Percentiles rank a stretch among this genome's conserved stretches.
Conservation (phyloP, 2,329 filamentous ascomycete genomes). For the Xylaria sp. region DNA sequence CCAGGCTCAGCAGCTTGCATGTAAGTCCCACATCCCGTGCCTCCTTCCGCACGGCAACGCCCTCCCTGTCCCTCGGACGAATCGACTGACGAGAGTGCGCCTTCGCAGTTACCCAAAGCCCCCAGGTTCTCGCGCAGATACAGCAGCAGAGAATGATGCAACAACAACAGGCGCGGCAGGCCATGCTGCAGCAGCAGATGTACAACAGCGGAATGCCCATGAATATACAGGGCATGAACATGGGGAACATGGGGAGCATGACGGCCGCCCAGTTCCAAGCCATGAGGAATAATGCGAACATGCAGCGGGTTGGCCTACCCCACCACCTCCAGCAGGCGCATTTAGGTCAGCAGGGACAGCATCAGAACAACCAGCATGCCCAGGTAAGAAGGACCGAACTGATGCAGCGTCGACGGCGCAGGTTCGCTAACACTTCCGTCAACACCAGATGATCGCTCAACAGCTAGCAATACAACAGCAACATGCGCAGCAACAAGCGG, state of each 20-base stretch:
- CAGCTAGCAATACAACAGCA: slow-evolving; percentile 42
- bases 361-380: slow-evolving; percentile 33
- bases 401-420: background rate
- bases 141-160: slow-evolving; percentile 32
- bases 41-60: background rate
- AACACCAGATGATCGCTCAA: slow-evolving; percentile 27
- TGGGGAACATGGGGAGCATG: slow-evolving; percentile 33
- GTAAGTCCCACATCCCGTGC: slow-evolving; percentile 28
- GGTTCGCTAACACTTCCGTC: background rate
- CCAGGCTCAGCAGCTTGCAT: slow-evolving; percentile 38
- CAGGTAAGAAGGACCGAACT: slow-evolving; percentile 27
- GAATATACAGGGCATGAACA: slow-evolving; percentile 40
- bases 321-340: slow-evolving; percentile 47
- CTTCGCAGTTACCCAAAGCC: slow-evolving; percentile 34
- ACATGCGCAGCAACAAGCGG: slow-evolving; percentile 44
- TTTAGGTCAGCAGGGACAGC: slow-evolving; percentile 36
- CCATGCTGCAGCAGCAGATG: slow-evolving; percentile 38
- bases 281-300: slow-evolving; percentile 42
- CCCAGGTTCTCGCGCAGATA: slow-evolving; percentile 34
- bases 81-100: slow-evolving; percentile 12
- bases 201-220: slow-evolving; percentile 44
- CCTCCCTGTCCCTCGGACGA: background rate
- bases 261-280: slow-evolving; percentile 46
- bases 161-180: slow-evolving; percentile 36
- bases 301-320: slow-evolving; percentile 45